Conservation (phyloP, 371 early-diverging fungal genomes). For the Batkoa obscura region DNA sequence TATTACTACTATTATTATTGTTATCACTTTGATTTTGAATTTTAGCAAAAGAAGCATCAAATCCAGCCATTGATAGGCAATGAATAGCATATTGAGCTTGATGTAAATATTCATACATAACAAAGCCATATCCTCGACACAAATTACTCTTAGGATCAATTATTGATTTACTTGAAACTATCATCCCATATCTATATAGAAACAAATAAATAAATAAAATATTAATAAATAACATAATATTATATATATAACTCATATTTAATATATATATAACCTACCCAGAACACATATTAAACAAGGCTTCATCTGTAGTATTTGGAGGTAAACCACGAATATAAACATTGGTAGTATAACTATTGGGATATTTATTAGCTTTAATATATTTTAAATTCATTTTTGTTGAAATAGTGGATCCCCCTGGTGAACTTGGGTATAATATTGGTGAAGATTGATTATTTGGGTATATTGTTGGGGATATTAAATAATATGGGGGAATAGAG, state of each 20-base stretch:
- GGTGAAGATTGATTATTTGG: no score
- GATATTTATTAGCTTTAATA: no score
- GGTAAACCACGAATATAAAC: slow-evolving; percentile 72
- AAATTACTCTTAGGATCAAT: slow-evolving; percentile 53
- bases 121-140: slow-evolving; percentile 86
- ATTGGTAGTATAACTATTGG: slow-evolving; percentile 18
- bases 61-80: slow-evolving; percentile 40
- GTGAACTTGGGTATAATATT: no score
- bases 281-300: slow-evolving; percentile 41
- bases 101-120: slow-evolving; percentile 57
- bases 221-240: no score
- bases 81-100: slow-evolving; percentile 47
- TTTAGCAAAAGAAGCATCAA: slow-evolving; percentile 55
- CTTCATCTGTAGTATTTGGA: slow-evolving; percentile 46
- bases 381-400: no score
- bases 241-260: background rate
- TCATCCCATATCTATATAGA: slow-evolving; percentile 41
- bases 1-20: no score
- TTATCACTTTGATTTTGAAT: slow-evolving; percentile 23
- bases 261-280: slow-evolving; percentile 20
- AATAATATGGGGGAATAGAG: no score
- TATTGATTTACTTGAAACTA: slow-evolving; percentile 69
- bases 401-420: no score
- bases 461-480: no score
- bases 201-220: background rate